Evolutionary conservation across 108 stramenopile species (phyloP), one percentile per base, ranked within the genome.

Genomic region (Nitzschia sp.): DNA sequence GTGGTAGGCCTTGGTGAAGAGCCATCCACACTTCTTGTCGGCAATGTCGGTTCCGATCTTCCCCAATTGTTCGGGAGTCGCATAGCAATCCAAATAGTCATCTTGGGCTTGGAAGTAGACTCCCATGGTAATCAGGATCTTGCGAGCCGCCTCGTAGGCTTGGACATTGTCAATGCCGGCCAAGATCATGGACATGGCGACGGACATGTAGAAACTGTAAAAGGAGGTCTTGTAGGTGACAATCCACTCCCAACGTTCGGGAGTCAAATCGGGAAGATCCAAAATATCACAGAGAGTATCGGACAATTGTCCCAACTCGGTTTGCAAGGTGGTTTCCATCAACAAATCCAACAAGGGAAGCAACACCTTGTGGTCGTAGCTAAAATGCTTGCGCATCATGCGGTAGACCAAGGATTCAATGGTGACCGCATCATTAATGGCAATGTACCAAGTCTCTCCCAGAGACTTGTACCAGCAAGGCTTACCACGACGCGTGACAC

Each of bases 11-110:
- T 77, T 63, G 65, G 63, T 65, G 43, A 77, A 66, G 11, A 78
- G 41, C 99, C 99, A 99, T 19, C 89, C 91, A 79, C 99, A 99
- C 81, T 99, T 99, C 54, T 94, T 96, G 77, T 99, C 99, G 75
- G 97, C 90, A 80, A 99, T 99, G 65, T 99, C 99, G n/a, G 99
- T 99, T 26, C 99, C 99, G 57, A 99, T 78, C 82, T 99, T 98
- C 8, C 99, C 99, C 59, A 99, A 79, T 38, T 95, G 85, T 67
- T 95, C 86, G 3, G 97, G 97, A 53, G 83, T 76, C 9, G 90
- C 99, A 79, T 82, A 99, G 68, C 96, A 96, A 80, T 99, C 99
- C 48, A 99, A 86, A 70, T 90, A 96, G 80, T 99, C 99, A 72
- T 99, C 99, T 72, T 98, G 98, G 52, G 97, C 89, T 80, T 99